A percentile compares a stretch with the other conserved stretches of the same genome.
These are phyloP conservation scores for Rhododendron ferrugineum DNA, from an alignment of 148 eudicot species.

Conservation along the genomic window DNA sequence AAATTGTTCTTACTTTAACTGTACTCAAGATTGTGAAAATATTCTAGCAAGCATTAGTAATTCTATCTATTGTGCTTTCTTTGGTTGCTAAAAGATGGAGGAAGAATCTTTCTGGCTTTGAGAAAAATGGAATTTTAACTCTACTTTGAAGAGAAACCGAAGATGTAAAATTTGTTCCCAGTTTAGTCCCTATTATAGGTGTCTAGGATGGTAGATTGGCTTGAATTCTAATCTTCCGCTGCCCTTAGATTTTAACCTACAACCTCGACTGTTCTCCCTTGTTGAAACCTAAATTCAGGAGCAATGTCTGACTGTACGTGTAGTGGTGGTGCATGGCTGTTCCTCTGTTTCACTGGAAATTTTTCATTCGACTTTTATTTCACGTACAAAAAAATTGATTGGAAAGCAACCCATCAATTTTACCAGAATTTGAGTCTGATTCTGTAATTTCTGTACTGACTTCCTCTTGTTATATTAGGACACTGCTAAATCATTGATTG, in stretches of 20 bases:
- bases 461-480: conserved; percentile 45
- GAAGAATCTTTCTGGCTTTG: background rate
- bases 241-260: background rate
- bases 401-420: background rate
- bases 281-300: background rate
- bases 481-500: conserved; percentile 85
- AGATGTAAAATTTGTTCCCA: background rate
- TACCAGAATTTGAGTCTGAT: background rate
- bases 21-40: background rate
- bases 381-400: background rate
- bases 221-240: background rate
- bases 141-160: background rate
- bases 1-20: background rate
- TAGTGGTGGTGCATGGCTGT: background rate
- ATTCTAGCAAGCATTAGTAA: background rate
- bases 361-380: background rate
- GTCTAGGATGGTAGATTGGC: background rate
- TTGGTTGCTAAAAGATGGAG: background rate
- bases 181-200: background rate
- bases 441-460: background rate
- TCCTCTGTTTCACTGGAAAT: background rate
- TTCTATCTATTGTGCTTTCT: background rate
- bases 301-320: background rate
- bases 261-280: background rate
- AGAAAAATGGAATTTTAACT: background rate